These are phyloP conservation scores for Beauveria sp. DNA, from an alignment of 2,329 filamentous ascomycete species.

Conservation along the genomic window DNA sequence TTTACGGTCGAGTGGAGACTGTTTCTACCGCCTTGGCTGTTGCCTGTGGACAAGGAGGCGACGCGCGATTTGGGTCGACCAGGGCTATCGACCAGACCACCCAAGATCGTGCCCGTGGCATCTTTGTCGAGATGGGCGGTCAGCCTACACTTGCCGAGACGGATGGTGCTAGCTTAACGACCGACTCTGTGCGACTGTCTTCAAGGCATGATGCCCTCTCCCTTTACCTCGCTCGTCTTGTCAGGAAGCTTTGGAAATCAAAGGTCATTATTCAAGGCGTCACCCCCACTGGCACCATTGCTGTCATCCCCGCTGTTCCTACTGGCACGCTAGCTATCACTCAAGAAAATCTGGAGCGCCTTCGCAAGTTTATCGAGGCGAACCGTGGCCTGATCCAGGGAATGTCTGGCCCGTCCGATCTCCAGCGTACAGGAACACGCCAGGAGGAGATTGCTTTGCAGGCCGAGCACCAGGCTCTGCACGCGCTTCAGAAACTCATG, in stretches of 20 bases:
- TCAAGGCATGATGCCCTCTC: constrained; percentile 83
- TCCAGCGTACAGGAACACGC: constrained; percentile 69
- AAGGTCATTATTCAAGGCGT: constrained; percentile 55
- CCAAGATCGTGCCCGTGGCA: constrained; percentile 73
- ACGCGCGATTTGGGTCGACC: constrained; percentile 61
- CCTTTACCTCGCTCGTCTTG: constrained; percentile 78
- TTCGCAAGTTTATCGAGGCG: constrained; percentile 75
- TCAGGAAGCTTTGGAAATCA: constrained; percentile 82
- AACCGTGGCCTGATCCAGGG: constrained; percentile 92
- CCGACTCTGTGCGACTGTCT: constrained; percentile 80
- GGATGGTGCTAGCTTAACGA: constrained; percentile 61
- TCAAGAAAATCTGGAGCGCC: constrained; percentile 70
- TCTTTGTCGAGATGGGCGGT: constrained; percentile 89
- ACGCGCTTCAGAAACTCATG: constrained; percentile 77
- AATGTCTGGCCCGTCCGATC: constrained; percentile 78
- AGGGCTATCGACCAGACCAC: constrained; percentile 79
- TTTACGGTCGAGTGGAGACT: constrained; percentile 83
- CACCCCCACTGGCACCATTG: constrained; percentile 49
- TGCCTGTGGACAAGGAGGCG: constrained; percentile 86
- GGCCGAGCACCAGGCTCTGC: constrained; percentile 87
- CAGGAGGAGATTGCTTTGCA: constrained; percentile 90
- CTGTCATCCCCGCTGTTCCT: constrained; percentile 59
- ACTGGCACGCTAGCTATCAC: constrained; percentile 63
- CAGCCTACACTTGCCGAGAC: constrained; percentile 75
- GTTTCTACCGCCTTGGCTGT: constrained; percentile 88